These are phyloP conservation scores for Yamadazyma takamatsuzukensis DNA, from an alignment of 805 yeast genomes.

Conservation along the genomic window DNA sequence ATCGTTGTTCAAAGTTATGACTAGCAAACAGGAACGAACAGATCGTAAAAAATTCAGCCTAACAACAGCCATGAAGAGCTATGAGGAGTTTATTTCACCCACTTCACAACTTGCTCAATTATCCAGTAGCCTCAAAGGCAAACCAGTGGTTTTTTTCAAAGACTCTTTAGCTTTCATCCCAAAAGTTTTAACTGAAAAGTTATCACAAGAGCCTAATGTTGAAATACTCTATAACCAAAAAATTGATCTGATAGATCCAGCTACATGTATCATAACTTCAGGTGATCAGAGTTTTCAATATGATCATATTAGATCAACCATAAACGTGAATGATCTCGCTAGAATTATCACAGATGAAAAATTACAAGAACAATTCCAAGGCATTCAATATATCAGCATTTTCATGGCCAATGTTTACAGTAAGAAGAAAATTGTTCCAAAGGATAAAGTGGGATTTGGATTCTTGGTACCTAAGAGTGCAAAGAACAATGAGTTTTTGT, in stretches of 20 bases:
- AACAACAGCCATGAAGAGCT: slow-evolving; percentile 24
- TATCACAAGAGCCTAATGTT: slow-evolving; percentile 40
- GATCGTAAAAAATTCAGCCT: slow-evolving; percentile 1
- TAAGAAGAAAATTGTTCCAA: slow-evolving; percentile 32
- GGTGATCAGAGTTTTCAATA: slow-evolving; percentile 22
- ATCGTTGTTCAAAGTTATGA: slow-evolving; percentile 21
- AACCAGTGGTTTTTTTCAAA: slow-evolving; percentile 59
- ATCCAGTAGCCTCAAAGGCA: slow-evolving; percentile 39
- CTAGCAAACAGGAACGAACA: slow-evolving; percentile 3
- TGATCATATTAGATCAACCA: slow-evolving; percentile 61
- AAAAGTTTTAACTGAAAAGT: slow-evolving; percentile 30
- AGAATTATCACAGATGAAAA: slow-evolving; percentile 19
- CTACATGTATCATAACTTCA: slow-evolving; percentile 10
- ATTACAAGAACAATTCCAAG: slow-evolving; percentile 15
- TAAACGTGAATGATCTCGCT: slow-evolving; percentile 42
- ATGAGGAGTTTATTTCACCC: slow-evolving; percentile 38
- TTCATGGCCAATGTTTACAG: slow-evolving; percentile 65
- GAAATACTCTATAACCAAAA: slow-evolving; percentile 27
- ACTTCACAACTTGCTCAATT: slow-evolving; percentile 35
- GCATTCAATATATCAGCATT: slow-evolving; percentile 44
- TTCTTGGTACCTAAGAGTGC: slow-evolving; percentile 67
- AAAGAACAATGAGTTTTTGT: slow-evolving; percentile 49
- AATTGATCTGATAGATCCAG: slow-evolving; percentile 19
- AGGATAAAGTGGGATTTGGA: slow-evolving; percentile 69
- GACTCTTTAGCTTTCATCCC: slow-evolving; percentile 60